Evolutionary conservation across 345 rosid species (phyloP), one percentile per base, ranked within the genome.

Genomic region (Carallia brachiata): DNA sequence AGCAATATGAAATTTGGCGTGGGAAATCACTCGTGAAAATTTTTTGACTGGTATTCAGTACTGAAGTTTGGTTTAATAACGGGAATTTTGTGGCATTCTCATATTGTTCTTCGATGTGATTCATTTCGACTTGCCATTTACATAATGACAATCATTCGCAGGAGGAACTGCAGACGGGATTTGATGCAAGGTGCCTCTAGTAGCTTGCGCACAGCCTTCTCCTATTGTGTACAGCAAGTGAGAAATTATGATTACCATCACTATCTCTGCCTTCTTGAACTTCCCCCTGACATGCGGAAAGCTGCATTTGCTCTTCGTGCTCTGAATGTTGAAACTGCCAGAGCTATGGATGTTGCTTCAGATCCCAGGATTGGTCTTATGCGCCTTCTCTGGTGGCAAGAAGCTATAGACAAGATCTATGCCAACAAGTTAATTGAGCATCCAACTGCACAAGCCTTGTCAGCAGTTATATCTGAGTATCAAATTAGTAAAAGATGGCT

Each of bases 311-410:
- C 95, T 31, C 90, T 94, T 66, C 88, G 93, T 0, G 89, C 98
- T n/a, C 87, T 94, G 81, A 91, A 94, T 68, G 87, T 94, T 19
- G 98, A 94, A 80, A 89, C 96, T 18, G 86, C 98, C 60, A 89
- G 84, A 85, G 98, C 98, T 32, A 87, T 89, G 90, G 98, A 94
- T 72, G 83, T 91, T 67, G 91, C 98, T 62, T 94, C 98, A 60
- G 95, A 94, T 78, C 93, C 96, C 63, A 87, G 78, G 57, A 88
- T 94, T 50, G 98, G 97, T 9, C 89, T 94, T 36, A 91, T 89
- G 97, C 89, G 95, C 48, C 86, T 94, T 52, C 78, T 91, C 18
- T 91, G 98, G 98, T 90, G 98, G 98, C 85, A 88, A 84, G 98
- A 94, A 74, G 88, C 87, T 37, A 84, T 94, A 44, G 97, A 91